Conservation (phyloP, 495 filamentous ascomycete species). For the Extremus antarcticus region DNA sequence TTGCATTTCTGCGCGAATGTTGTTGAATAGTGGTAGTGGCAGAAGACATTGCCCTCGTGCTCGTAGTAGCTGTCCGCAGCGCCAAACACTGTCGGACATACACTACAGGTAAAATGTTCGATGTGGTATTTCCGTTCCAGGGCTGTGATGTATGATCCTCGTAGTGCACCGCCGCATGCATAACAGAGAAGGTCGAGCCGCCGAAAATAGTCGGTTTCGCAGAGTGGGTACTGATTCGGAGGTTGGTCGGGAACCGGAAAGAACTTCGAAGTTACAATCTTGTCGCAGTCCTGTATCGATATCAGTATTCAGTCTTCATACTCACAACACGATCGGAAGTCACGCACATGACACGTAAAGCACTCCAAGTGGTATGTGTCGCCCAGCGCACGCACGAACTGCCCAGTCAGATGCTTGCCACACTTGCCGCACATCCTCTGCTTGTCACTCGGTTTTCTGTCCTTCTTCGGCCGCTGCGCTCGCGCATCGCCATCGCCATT, state of each 20-base stretch:
- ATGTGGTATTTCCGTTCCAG: conserved; percentile 98
- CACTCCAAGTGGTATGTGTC: conserved; percentile 95
- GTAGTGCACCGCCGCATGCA: conserved; percentile 83
- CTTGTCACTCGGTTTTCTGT: conserved; percentile 6
- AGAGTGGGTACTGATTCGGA: conserved; percentile 83
- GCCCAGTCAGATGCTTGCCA: conserved; percentile 71
- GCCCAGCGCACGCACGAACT: conserved; percentile 87
- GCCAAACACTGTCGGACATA: conserved; percentile 94
- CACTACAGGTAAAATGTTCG: conserved; percentile 96
- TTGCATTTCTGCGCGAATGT: conserved; percentile 93
- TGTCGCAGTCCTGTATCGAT: conserved; percentile 70
- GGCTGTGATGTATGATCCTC: conserved; percentile 96
- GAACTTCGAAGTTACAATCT: conserved; percentile 96
- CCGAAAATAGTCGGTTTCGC: conserved; percentile 96
- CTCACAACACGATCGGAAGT: conserved; percentile 4
- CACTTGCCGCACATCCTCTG: conserved; percentile 75
- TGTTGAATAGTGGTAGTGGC: conserved; percentile 98
- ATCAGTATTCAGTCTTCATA: background rate
- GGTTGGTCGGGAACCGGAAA: conserved; percentile 90
- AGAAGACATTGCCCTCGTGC: conserved; percentile 92
- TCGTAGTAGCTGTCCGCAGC: conserved; percentile 98
- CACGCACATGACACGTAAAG: conserved; percentile 80
- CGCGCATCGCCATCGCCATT: background rate
- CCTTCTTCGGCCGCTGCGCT: conserved; percentile 3
- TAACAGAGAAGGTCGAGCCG: conserved; percentile 83